These are phyloP conservation scores for Penicillium sp. DNA, from an alignment of 2,329 filamentous ascomycete species.

Conservation along the genomic window DNA sequence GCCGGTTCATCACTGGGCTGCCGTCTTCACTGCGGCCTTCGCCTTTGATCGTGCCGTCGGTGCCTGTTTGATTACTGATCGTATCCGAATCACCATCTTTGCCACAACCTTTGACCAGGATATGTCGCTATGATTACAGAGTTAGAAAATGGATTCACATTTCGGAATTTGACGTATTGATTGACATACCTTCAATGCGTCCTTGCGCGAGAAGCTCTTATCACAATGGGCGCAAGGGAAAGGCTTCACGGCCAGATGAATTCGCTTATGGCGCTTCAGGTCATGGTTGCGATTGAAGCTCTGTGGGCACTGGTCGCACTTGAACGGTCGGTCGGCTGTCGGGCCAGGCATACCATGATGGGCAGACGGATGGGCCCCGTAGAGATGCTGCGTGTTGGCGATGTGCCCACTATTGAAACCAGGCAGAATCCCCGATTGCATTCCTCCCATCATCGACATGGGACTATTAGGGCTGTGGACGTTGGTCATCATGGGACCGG, in stretches of 20 bases:
- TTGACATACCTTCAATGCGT: conserved; percentile 85
- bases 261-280: conserved; percentile 92
- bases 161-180: background rate
- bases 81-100: conserved; percentile 49
- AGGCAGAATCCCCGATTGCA: conserved; percentile 62
- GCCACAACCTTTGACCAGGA: conserved; percentile 71
- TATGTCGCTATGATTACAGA: conserved; percentile 60
- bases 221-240: conserved; percentile 91
- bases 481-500: conserved; percentile 76
- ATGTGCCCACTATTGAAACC: conserved; percentile 66
- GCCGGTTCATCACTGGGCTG: conserved; percentile 30
- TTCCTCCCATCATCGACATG: conserved; percentile 71
- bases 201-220: conserved; percentile 96
- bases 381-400: conserved; percentile 66
- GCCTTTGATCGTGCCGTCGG: conserved; percentile 22
- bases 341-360: conserved; percentile 62
- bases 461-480: conserved; percentile 74
- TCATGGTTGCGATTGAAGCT: conserved; percentile 98
- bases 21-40: conserved; percentile 33
- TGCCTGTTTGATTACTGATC: conserved; percentile 16
- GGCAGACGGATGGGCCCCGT: conserved; percentile 60
- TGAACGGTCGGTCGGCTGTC: conserved; percentile 84
- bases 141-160: background rate
- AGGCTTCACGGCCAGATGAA: conserved; percentile 93
- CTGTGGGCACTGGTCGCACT: conserved; percentile 89